These are phyloP conservation scores for Schizochytrium sp. DNA, from an alignment of 108 stramenopile species.

Conservation along the genomic window DNA sequence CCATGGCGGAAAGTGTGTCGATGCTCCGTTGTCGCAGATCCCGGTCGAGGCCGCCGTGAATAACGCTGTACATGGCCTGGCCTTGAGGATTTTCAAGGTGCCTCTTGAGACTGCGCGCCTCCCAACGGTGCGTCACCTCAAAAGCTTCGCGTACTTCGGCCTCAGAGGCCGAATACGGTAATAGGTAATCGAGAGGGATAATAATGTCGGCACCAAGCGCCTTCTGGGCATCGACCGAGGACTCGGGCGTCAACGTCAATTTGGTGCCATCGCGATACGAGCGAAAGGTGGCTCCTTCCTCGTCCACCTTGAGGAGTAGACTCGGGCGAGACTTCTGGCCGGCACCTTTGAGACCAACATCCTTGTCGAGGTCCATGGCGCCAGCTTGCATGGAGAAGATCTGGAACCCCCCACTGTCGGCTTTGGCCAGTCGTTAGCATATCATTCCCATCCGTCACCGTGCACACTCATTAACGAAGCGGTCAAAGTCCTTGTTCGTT, in stretches of 20 bases:
- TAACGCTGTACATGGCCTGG: slow-evolving; percentile 84
- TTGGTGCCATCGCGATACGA: slow-evolving; percentile 76
- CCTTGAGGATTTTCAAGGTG: slow-evolving; percentile 65
- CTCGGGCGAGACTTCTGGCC: background rate
- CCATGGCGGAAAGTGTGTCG: slow-evolving; percentile 73
- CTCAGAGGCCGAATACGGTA: slow-evolving; percentile 72
- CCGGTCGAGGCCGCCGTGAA: slow-evolving; percentile 77
- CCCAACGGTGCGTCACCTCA: slow-evolving; percentile 80
- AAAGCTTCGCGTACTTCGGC: slow-evolving; percentile 56
- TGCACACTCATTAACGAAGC: too few relatives aligned
- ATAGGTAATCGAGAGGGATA: slow-evolving; percentile 83
- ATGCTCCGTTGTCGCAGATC: slow-evolving; percentile 64
- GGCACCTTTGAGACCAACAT: slow-evolving; percentile 55
- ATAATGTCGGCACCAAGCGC: slow-evolving; percentile 82
- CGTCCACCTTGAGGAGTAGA: slow-evolving; percentile 63
- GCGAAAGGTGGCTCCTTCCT: slow-evolving; percentile 74
- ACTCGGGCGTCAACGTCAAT: slow-evolving; percentile 75
- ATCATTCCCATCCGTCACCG: too few relatives aligned
- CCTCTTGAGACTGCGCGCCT: slow-evolving; percentile 67
- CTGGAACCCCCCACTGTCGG: slow-evolving; percentile 86
- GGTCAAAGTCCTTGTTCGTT: too few relatives aligned
- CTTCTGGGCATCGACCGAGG: slow-evolving; percentile 76
- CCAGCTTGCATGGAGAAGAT: slow-evolving; percentile 76
- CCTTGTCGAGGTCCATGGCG: slow-evolving; percentile 56
- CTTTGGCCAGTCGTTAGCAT: background rate